Evolutionary conservation across 164 flowering plant species (phyloP), one percentile per base, ranked within the genome.

Genomic region (Umbilicus rupestris): DNA sequence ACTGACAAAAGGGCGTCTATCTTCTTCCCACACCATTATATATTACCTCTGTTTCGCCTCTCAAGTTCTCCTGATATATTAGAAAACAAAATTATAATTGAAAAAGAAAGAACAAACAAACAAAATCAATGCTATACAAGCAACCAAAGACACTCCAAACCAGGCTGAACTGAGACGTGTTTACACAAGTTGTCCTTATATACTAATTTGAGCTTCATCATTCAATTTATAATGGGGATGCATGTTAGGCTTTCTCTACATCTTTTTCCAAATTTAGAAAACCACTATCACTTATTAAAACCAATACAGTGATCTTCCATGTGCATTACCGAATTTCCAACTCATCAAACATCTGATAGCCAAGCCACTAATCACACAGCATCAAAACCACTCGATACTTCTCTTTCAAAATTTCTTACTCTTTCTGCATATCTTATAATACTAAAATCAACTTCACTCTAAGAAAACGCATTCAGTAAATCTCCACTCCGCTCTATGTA

Each of bases 291-390:
- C 60, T 28, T 26, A 7, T 28, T 30, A 11, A 28, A 55, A 55
- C 31, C 60, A 55, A 55, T 50, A 12, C 60, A 12, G 33, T 14
- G 1, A 55, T 26, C 17, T 1, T 55, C 60, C 60, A 55, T 55
- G 60, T 55, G 60, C 60, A 28, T 33, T 28, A 28, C 60, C 60
- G 28, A 28, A 55, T 55, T 55, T 55, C 60, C 60, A 55, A 55
- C 60, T 55, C 60, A 55, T 55, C 31, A 55, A 29, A 55, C 60
- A 55, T 3, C 19, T 26, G 19, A 55, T 55, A 55, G 15, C 19
- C 60, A 28, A 28, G 28, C 31, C 60, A 52, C 55, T 5, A 49
- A n/a, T 49, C 55, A 49, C 28, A 22, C 55, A 24, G 10, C 30
- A 24, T 52, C 60, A 28, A 28, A 55, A 55, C 15, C 28, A 49